Evolutionary conservation across 1,139 yeast genomes (phyloP), one percentile per base, ranked within the genome.

Genomic region (Tardiomyces blankii): DNA sequence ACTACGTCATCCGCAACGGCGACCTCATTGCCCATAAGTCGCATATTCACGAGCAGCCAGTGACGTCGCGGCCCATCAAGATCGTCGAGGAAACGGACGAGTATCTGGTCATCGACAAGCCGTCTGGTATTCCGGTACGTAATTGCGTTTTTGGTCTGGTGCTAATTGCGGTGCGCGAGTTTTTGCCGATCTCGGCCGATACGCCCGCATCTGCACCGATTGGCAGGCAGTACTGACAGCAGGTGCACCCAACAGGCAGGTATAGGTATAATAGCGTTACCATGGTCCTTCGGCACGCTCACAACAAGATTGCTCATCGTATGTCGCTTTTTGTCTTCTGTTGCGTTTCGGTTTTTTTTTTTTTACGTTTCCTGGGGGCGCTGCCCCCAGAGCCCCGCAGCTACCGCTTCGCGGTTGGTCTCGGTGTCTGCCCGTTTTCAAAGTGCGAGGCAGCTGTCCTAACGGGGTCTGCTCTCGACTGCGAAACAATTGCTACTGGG

Each of bases 1-100:
- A 85, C 9, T 73, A 86, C 0, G 62, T 82, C 1, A 78, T 93
- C 2, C 67, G 77, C 44, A 86, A 89, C 61, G 97, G 97, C 0
- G 96, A 91, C 54, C 68, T 84, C 42, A 85, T 91, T 16, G 72
- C 80, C 30, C 97, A 93, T 62, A 67, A 86, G 49, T 75, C 84
- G 42, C 96, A 87, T 60, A 75, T 94, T 47, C 96, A 91, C 58
- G 97, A 89, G 58, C 95, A 96, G 2, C 81, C 96, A 0, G 95
- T 91, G 1, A 73, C 86, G 1, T 77, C 89, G 0, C 69, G 78
- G 45, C 76, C 77, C 0, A 81, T 91, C 41, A 74, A 74, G 47
- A 80, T 87, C 39, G 89, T 91, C 0, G 78, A 73, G 59, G 89
- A 88, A 59, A 82, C 87, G 60, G 91, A 84, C 16, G 77, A 84